phyloP scores from a whole-genome alignment of 2,329 filamentous ascomycete genomes.

The Graphilbum fragrans region DNA sequence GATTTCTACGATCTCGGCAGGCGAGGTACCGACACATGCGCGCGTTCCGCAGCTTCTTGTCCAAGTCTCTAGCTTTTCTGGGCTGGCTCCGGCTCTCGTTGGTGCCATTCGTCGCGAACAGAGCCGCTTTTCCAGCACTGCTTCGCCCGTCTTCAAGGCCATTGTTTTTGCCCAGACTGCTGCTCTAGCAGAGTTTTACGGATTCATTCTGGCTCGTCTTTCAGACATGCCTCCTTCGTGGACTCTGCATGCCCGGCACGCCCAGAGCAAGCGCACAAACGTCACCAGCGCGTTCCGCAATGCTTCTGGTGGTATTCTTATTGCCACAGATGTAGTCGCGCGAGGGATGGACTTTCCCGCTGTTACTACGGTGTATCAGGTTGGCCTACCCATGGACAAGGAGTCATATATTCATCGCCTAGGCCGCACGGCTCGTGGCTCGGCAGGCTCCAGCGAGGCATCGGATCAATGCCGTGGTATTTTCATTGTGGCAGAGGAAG shows the following conservation, averaged over 20 bases:
- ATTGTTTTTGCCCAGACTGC: slow-evolving; percentile 67
- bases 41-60: slow-evolving; percentile 64
- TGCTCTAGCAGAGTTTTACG: slow-evolving; percentile 37
- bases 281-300: slow-evolving; percentile 52
- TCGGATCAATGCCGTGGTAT: slow-evolving; percentile 42
- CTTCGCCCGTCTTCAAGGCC: slow-evolving; percentile 56
- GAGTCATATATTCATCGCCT: slow-evolving; percentile 58
- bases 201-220: slow-evolving; percentile 27
- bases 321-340: slow-evolving; percentile 60
- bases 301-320: slow-evolving; percentile 38
- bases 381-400: slow-evolving; percentile 44
- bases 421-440: slow-evolving; percentile 54
- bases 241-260: slow-evolving; percentile 37
- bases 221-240: slow-evolving; percentile 29
- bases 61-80: slow-evolving; percentile 55
- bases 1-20: slow-evolving; percentile 64
- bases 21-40: slow-evolving; percentile 66
- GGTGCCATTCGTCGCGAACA: slow-evolving; percentile 38
- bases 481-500: slow-evolving; percentile 40
- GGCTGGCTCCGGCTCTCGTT: slow-evolving; percentile 48
- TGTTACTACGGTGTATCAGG: slow-evolving; percentile 55
- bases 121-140: slow-evolving; percentile 10
- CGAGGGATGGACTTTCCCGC: slow-evolving; percentile 62
- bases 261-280: slow-evolving; percentile 34
- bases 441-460: too few relatives aligned